Conservation (phyloP, 2,329 filamentous ascomycete genomes). For the Apiospora marii region DNA sequence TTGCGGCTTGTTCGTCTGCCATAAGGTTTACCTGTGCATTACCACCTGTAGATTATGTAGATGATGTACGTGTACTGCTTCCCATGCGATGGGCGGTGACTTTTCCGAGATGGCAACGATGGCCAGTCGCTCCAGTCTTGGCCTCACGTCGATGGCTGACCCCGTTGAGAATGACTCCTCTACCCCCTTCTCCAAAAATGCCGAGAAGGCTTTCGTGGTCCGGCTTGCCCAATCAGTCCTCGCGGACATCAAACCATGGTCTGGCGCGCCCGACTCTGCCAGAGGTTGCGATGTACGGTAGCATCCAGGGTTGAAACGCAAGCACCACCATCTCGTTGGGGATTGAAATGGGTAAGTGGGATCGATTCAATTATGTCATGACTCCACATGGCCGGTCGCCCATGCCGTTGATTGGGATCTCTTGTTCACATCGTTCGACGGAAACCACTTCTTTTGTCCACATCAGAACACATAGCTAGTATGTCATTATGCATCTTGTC, state of each 20-base stretch:
- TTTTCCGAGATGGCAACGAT: background rate
- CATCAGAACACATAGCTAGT: background rate
- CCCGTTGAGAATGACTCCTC: background rate
- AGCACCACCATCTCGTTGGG: slow-evolving; percentile 19
- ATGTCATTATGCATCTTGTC: slow-evolving; percentile 14
- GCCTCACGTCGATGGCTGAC: background rate
- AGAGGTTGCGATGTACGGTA: slow-evolving; percentile 1
- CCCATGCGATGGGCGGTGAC: slow-evolving; percentile 12
- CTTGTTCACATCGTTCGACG: background rate
- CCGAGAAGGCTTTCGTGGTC: slow-evolving; percentile 7
- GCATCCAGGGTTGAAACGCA: slow-evolving; percentile 16
- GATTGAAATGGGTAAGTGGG: background rate
- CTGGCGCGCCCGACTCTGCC: background rate
- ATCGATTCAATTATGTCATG: slow-evolving; percentile 24
- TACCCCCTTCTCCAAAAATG: slow-evolving; percentile 8
- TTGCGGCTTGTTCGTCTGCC: background rate
- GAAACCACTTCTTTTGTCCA: slow-evolving; percentile 9
- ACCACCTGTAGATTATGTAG: background rate
- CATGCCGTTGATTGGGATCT: slow-evolving; percentile 13
- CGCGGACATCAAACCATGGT: slow-evolving; percentile 16
- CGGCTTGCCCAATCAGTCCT: slow-evolving; percentile 13
- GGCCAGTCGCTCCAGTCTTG: background rate
- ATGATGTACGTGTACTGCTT: slow-evolving; percentile 14
- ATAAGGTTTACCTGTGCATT: slow-evolving; percentile 15
- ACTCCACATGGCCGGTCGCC: slow-evolving; percentile 16